Conservation (phyloP, 441 rosid genomes). For the Aquilaria agallochum region DNA sequence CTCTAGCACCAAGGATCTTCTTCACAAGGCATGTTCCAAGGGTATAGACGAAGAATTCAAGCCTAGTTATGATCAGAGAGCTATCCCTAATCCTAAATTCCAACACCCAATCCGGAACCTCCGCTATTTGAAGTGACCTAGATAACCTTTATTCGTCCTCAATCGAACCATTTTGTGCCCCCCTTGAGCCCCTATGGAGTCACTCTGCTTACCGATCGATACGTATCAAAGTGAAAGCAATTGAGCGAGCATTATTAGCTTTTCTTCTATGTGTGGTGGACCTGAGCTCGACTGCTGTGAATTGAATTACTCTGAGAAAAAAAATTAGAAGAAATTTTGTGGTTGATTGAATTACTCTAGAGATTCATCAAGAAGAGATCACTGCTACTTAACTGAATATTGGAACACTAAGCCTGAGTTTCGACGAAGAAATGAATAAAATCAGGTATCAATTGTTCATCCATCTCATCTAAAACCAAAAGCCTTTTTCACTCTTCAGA, state of each 20-base stretch:
- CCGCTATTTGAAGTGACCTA: constrained; percentile 26
- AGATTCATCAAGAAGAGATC: too few species aligned
- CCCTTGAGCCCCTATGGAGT: constrained; percentile 11
- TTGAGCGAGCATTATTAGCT: constrained; percentile 39
- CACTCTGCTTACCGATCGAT: constrained; percentile 52
- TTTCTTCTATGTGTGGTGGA: constrained; percentile 18
- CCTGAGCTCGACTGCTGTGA: constrained; percentile 12
- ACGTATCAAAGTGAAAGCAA: constrained; percentile 49
- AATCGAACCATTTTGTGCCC: not conserved
- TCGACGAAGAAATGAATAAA: too few species aligned
- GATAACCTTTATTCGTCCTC: constrained; percentile 6
- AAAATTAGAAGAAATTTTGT: too few species aligned
- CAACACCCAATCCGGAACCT: not conserved
- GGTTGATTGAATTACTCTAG: too few species aligned
- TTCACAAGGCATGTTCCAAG: constrained; percentile 41
- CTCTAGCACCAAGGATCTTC: constrained; percentile 40
- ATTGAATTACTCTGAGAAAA: too few species aligned
- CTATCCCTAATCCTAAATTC: not conserved
- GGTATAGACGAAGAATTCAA: constrained; percentile 39
- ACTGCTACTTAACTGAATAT: too few species aligned
- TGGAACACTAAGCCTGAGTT: too few species aligned
- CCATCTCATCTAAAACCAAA: too few species aligned
- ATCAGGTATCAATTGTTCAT: too few species aligned
- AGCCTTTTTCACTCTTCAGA: too few species aligned
- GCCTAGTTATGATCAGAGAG: constrained; percentile 1